These are phyloP conservation scores for Alnus glutinosa DNA, from an alignment of 306 rosid species.

Conservation along the genomic window DNA sequence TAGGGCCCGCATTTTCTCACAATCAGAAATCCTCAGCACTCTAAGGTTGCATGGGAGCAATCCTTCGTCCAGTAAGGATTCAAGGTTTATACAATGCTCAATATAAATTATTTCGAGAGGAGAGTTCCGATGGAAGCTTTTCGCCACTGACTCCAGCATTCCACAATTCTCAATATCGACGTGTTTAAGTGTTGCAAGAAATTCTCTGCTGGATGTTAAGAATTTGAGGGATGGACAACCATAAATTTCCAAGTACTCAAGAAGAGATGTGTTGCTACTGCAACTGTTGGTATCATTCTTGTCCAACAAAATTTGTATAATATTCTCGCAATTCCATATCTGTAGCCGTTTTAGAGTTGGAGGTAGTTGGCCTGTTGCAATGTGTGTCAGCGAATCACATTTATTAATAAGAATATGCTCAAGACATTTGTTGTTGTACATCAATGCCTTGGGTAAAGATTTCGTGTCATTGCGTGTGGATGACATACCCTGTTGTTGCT, in stretches of 20 bases:
- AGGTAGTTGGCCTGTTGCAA: constrained; percentile 11
- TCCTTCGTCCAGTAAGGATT: constrained; percentile 9
- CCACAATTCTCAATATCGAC: too few relatives aligned
- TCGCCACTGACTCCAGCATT: background rate
- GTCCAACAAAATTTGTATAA: background rate
- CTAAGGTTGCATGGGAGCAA: background rate
- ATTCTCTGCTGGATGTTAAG: constrained; percentile 9
- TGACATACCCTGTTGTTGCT: background rate
- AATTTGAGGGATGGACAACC: background rate
- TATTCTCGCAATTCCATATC: background rate
- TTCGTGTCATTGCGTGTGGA: background rate
- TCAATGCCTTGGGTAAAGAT: constrained; percentile 14
- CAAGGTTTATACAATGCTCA: background rate
- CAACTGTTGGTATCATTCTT: background rate
- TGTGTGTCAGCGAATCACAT: constrained; percentile 14
- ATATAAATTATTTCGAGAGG: background rate
- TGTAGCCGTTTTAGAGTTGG: background rate
- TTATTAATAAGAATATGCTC: background rate
- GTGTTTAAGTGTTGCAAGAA: constrained; percentile 16
- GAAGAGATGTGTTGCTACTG: background rate
- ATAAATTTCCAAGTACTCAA: background rate
- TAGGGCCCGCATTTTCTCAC: constrained; percentile 13
- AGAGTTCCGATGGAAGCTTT: constrained; percentile 12
- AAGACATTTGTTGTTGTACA: constrained; percentile 12
- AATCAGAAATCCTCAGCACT: background rate